Evolutionary conservation across 768 basidiomycete species (phyloP).

Genomic region (Lactifluus subvellereus): DNA sequence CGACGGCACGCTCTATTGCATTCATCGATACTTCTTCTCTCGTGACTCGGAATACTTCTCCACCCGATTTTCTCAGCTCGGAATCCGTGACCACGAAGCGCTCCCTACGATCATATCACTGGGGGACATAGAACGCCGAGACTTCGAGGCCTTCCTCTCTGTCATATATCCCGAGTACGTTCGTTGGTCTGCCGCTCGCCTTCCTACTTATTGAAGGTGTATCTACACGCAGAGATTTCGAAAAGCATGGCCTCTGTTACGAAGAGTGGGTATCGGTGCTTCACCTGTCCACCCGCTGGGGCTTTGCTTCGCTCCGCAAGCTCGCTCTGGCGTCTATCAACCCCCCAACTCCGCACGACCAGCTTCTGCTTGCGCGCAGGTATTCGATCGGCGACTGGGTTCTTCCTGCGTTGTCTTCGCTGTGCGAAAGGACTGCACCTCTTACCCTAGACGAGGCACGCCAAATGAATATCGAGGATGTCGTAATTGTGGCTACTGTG

Average conservation of each 20-base stretch:
- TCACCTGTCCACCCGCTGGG: conserved; percentile 24
- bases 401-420: background rate
- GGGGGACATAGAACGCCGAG: background rate
- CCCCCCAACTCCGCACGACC: background rate
- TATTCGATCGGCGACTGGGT: background rate
- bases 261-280: conserved; percentile 26
- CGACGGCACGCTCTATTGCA: background rate
- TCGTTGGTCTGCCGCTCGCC: no score
- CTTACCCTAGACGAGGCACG: no score
- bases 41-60: conserved; percentile 10
- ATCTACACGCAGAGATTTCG: no score
- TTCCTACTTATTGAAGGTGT: no score
- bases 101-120: background rate
- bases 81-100: no score
- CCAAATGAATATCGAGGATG: no score
- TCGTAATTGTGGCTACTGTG: no score
- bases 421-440: background rate
- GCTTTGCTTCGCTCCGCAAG: conserved; percentile 28
- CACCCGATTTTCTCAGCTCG: background rate
- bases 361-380: background rate
- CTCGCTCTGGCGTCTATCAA: background rate
- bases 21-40: conserved; percentile 2
- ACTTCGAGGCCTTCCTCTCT: background rate
- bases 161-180: no score
- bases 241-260: no score